Evolutionary conservation across 176 grass and related monocot genomes (phyloP), one percentile per base, ranked within the genome.

Genomic region (Neostapfia colusana): DNA sequence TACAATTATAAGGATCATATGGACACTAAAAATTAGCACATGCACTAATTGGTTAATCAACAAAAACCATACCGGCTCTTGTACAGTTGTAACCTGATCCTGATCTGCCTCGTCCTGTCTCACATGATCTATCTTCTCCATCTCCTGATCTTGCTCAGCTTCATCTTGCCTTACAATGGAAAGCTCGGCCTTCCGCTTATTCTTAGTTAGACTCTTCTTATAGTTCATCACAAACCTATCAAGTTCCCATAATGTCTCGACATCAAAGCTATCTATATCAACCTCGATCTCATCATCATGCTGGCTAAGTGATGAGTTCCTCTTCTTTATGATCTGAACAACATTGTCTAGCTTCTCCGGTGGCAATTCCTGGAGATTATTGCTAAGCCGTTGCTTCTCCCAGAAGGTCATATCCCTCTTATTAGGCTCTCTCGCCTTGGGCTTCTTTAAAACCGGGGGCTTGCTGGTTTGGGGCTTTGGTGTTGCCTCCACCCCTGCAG

Each of bases 261-360:
- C 91, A 85, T 93, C 91, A 43, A 93, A 84, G 64, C 91, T 93
- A 85, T 93, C 91, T 49, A 93, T 93, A 83, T 93, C 91, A 66
- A 93, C 91, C 80, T 93, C 91, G 69, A 93, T 93, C 79, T 93
- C 91, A 83, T 93, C 91, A 2, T 93, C 91, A 74, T 93, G 88
- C 72, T 93, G 91, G 73, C 79, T 85, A 27, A 93, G 82, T 65
- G 88, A 88, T 3, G 68, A 55, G 79, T 93, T 93, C 53, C 88
- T 88, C 75, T 86, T 93, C 76, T 90, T 93, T 79, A 93, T 93
- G 44, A 93, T 93, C 82, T 88, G 91, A 69, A 93, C 91, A 70
- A 93, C 83, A 87, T 88, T 93, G 23, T 93, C 85, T 14, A 93
- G 81, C 79, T 93, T 93, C 75, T 90, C 88, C 0, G 91, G 85